phyloP scores from a whole-genome alignment of 164 flowering plant genomes.

The Hamamelis virginiana region DNA sequence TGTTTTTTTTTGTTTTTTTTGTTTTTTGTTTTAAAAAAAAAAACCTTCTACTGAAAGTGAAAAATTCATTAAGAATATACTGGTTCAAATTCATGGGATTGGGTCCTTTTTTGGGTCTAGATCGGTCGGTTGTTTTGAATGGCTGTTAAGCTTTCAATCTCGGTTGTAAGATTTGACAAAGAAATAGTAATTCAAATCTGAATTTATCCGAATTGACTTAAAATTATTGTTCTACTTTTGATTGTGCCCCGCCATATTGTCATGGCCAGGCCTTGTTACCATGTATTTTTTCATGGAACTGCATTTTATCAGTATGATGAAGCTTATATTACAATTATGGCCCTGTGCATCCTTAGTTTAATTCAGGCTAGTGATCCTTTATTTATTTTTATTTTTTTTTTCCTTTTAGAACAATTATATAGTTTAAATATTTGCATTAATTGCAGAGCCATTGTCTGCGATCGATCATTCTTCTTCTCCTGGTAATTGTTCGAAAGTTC shows the following conservation, averaged over 20 bases:
- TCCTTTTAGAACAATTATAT: not conserved
- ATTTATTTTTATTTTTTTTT: not conserved
- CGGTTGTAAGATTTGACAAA: not conserved
- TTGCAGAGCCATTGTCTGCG: conserved; percentile 57
- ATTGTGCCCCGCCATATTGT: not conserved
- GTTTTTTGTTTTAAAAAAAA: too few species aligned
- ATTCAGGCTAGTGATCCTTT: not conserved
- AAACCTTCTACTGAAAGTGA: not conserved
- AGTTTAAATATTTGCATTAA: conserved; percentile 3
- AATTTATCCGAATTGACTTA: not conserved
- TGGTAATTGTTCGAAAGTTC: conserved; percentile 40
- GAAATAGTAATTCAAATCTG: not conserved
- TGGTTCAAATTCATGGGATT: not conserved
- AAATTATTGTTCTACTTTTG: not conserved
- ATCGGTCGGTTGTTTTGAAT: not conserved
- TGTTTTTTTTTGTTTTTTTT: too few species aligned
- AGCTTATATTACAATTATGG: too few species aligned
- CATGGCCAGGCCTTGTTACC: not conserved
- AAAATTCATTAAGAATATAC: not conserved
- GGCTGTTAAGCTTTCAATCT: not conserved
- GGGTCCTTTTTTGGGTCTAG: not conserved
- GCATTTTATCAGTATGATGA: not conserved
- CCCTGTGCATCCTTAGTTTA: not conserved
- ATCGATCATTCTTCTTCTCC: conserved; percentile 25
- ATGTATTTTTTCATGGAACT: not conserved